Base-by-base conservation (phyloP, 2,329 filamentous ascomycete species). In the Bipolaris cookei region DNA sequence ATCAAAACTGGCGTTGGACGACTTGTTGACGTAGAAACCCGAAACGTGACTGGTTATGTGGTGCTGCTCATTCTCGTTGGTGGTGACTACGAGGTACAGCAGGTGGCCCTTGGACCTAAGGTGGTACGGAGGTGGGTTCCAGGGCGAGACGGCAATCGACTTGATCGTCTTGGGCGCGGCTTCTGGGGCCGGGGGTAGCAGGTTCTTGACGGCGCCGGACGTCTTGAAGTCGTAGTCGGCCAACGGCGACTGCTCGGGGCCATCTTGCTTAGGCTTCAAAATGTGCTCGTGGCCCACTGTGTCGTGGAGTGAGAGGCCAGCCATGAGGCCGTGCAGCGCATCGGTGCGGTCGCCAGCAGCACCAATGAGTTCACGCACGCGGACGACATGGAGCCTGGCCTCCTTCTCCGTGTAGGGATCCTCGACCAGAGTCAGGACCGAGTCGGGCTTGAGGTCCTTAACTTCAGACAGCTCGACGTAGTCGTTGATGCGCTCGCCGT, bases 341-440 rank as follows among this genome's bases (percentile, higher is more conserved):
- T 98, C 95, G 52, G 92, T 90, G 59, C 93, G 89, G 77, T 97
- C 88, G 39, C 92, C 92, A 39, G 94, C 88, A 68, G 94, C 94
- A 46, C 95, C 95, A 68, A 99, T 92, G 64, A 99, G 84, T 75
- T 99, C 95, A 62, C 95, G 86, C 60, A 97, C 89, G 65, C 95
- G 86, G 50, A 99, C 87, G 63, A 98, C 82, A 78, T 99, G 95
- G 83, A 99, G 90, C 64, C 96, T 89, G 28, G 95, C 94, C 80
- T 99, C 95, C 81, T 97, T 98, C 81, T 99, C 95, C 41, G 92
- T 99, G 78, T 99, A 99, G 43, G 96, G 91, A 73, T 99, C 95
- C 79, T 97, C 90, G 52, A 97, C 87, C 67, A 99, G 81, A 51
- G 84, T 85, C 56, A 97, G 84, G 70, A 93, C 90, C 34, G 93